Evolutionary conservation across 129 eudicot species (phyloP), one percentile per base, ranked within the genome.

Genomic region (Arctium lappa): DNA sequence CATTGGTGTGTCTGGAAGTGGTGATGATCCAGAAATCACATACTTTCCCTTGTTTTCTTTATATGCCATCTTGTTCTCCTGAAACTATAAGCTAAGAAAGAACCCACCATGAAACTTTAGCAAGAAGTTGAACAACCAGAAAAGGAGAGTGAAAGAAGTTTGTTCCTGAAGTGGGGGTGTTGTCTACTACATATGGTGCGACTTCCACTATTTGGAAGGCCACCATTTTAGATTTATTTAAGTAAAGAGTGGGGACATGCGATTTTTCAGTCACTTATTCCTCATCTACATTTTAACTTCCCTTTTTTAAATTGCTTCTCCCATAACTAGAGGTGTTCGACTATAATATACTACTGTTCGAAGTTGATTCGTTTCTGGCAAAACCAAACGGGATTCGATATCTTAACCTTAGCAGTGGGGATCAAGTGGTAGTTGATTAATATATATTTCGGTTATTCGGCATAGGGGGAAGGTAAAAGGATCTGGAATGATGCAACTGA

Each of bases 81-180:
- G 42, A 69, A 75, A 79, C 66, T 60, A 75, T 42, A 76, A 63
- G 38, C 62, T 66, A 72, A 60, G 31, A 70, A 79, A 79, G 76
- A 65, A 74, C 76, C 74, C 77, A 84, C 87, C 84, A 84, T 79
- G 87, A 79, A 79, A 65, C 80, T 84, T 84, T 79, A 77, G 73
- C 48, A 56, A 77, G 73, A 83, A 70, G 73, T 77, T 56, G 77
- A 40, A 73, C 71, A 16, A 73, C 15, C 31, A 53, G 27, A 22
- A 22, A 53, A 13, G 8, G 65, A 53, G 65, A 66, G 71, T 18
- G 12, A 66, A 66, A 16, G 33, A 38, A 16, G 34, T 37, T 68
- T 66, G 85, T 75, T 75, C 29, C 50, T 82, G 80, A 75, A 82
- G 70, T 75, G 81, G 80, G 80, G 80, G 76, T 82, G 81, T 71